phyloP scores from a whole-genome alignment of 1,139 yeast genomes.

The Candida sp. region DNA sequence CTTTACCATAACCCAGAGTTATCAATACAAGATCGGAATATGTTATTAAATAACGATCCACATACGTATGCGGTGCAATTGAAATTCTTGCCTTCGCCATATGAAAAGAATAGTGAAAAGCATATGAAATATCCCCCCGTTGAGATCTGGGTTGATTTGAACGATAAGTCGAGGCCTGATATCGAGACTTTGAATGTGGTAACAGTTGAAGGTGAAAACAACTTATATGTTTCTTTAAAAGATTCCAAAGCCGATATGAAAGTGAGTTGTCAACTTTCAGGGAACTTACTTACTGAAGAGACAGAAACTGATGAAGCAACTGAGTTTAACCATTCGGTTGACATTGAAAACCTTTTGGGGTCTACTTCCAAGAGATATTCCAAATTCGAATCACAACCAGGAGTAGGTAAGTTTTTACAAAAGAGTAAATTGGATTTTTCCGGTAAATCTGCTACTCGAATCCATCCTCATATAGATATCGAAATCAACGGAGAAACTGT shows the following conservation, averaged over 20 bases:
- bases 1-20: constrained; percentile 17
- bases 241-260: constrained; percentile 39
- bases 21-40: constrained; percentile 17
- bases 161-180: constrained; percentile 35
- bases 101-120: constrained; percentile 11
- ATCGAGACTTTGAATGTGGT: constrained; percentile 38
- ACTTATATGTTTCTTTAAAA: constrained; percentile 40
- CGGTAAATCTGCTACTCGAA: constrained; percentile 28
- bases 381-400: constrained; percentile 41
- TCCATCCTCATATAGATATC: constrained; percentile 37
- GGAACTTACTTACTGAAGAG: constrained; percentile 21
- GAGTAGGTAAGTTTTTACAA: constrained; percentile 37
- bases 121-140: constrained; percentile 44
- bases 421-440: constrained; percentile 37
- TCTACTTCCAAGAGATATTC: constrained; percentile 30
- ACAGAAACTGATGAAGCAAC: constrained; percentile 6
- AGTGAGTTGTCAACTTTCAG: constrained; percentile 39
- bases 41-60: constrained; percentile 25
- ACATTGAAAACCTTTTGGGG: constrained; percentile 13
- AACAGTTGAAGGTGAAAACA: constrained; percentile 49
- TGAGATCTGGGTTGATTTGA: constrained; percentile 51
- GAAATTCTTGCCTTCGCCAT: constrained; percentile 46
- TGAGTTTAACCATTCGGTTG: constrained; percentile 3
- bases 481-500: constrained; percentile 31
- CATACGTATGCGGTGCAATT: constrained; percentile 41